A percentile compares a stretch with the other conserved stretches of the same genome.
These are phyloP conservation scores for Fusarium sp. DNA, from an alignment of 2,329 filamentous ascomycete genomes.

Conservation along the genomic window DNA sequence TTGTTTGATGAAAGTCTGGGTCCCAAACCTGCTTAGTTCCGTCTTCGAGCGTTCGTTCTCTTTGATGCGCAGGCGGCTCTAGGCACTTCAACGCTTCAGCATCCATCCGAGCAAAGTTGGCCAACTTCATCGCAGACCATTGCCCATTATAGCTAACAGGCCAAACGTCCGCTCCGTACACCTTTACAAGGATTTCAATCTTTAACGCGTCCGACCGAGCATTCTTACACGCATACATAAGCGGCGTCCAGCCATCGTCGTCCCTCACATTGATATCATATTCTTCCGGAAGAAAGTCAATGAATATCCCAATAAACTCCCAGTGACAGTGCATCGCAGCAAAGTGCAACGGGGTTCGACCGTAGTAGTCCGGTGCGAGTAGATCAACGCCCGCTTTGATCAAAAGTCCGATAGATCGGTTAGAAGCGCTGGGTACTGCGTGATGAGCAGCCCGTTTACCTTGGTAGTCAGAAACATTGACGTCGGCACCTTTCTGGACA, in stretches of 20 bases:
- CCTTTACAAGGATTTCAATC: not conserved
- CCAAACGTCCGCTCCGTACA: not conserved
- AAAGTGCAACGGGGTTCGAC: not conserved
- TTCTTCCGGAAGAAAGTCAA: not conserved
- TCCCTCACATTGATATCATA: not conserved
- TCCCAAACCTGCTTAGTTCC: not conserved
- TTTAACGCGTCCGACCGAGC: not conserved
- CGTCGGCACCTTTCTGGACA: not conserved
- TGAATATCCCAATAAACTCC: fast-evolving
- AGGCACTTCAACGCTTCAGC: not conserved
- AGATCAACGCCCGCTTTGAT: not conserved
- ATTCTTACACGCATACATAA: not conserved
- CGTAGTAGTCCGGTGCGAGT: not conserved
- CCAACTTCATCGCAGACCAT: not conserved
- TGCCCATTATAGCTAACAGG: not conserved
- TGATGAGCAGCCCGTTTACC: not conserved
- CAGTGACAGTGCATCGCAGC: not conserved
- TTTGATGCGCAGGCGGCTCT: not conserved
- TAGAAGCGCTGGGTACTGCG: not conserved
- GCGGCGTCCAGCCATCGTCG: not conserved
- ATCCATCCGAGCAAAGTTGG: not conserved
- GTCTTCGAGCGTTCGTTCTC: not conserved
- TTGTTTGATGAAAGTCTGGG: not conserved
- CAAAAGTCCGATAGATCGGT: not conserved
- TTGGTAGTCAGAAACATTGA: not conserved